phyloP scores from a whole-genome alignment of 352 stramenopile genomes.

The Phytophthora idaei region DNA sequence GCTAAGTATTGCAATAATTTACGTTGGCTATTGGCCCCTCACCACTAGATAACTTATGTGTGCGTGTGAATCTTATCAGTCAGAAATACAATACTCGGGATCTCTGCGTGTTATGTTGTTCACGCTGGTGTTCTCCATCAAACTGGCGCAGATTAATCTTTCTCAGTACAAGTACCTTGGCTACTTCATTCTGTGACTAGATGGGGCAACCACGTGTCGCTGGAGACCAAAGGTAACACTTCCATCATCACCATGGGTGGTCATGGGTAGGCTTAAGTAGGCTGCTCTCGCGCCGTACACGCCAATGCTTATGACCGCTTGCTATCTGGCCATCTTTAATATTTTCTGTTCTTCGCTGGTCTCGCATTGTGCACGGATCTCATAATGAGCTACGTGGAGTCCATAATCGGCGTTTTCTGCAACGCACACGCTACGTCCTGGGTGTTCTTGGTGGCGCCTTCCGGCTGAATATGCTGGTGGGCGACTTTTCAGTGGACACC shows the following conservation, averaged over 20 bases:
- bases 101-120: too few relatives aligned
- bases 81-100: too few relatives aligned
- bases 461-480: constrained; percentile 53
- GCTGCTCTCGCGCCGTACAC: constrained; percentile 95
- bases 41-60: too few relatives aligned
- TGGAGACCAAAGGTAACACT: constrained; percentile 90
- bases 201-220: constrained; percentile 58
- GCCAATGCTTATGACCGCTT: constrained; percentile 96
- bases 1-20: too few relatives aligned
- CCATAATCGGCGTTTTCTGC: constrained; percentile 66
- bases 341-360: constrained; percentile 95
- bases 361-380: constrained; percentile 90
- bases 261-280: constrained; percentile 93
- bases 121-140: constrained; percentile 95
- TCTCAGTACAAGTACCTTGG: constrained; percentile 87
- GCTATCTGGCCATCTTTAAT: constrained; percentile 98
- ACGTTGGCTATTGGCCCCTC: too few relatives aligned
- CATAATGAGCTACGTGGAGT: constrained; percentile 84
- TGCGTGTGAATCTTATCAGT: too few relatives aligned
- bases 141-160: constrained; percentile 99
- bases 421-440: constrained; percentile 63
- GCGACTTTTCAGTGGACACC: constrained; percentile 4
- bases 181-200: constrained; percentile 83
- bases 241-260: constrained; percentile 93
- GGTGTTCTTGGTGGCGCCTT: constrained; percentile 82